A percentile compares a stretch with the other conserved stretches of the same genome.
Conservation (phyloP, 805 yeast species). For the Cyberlindnera galapagoensis region DNA sequence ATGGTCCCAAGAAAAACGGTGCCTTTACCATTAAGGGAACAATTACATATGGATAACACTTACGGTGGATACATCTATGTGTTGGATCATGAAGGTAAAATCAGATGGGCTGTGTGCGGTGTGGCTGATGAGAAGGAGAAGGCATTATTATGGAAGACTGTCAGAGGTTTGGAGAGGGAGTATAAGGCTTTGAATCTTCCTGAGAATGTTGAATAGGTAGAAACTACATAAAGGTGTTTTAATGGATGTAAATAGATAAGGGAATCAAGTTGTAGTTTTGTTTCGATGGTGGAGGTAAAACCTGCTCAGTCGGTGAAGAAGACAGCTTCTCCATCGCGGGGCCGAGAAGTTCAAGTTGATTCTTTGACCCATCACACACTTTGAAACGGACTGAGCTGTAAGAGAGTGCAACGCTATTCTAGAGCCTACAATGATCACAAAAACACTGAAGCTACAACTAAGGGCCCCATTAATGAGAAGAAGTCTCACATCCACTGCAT, state of each 20-base stretch:
- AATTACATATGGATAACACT: constrained; percentile 60
- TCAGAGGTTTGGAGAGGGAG: constrained; percentile 53
- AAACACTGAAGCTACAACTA: constrained; percentile 3
- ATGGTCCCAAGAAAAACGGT: constrained; percentile 56
- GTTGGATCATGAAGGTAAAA: constrained; percentile 64
- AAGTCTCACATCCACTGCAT: not conserved
- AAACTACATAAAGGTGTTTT: no score
- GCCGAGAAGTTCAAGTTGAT: no score
- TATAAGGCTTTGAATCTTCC: constrained; percentile 12
- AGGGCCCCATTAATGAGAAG: not conserved
- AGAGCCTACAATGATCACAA: no score
- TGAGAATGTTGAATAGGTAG: not conserved
- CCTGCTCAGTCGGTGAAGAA: no score
- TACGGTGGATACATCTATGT: constrained; percentile 81
- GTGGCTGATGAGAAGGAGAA: constrained; percentile 63
- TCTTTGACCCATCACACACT: no score
- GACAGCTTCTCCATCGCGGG: no score
- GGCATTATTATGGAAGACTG: constrained; percentile 57
- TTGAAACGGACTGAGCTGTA: no score
- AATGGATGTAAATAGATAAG: no score
- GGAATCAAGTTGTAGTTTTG: no score
- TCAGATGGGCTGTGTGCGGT: constrained; percentile 93
- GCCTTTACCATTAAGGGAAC: constrained; percentile 48
- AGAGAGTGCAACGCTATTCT: no score
- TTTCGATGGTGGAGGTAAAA: no score